These are phyloP conservation scores for Immersiella caudata DNA, from an alignment of 495 filamentous ascomycete genomes.

Conservation along the genomic window DNA sequence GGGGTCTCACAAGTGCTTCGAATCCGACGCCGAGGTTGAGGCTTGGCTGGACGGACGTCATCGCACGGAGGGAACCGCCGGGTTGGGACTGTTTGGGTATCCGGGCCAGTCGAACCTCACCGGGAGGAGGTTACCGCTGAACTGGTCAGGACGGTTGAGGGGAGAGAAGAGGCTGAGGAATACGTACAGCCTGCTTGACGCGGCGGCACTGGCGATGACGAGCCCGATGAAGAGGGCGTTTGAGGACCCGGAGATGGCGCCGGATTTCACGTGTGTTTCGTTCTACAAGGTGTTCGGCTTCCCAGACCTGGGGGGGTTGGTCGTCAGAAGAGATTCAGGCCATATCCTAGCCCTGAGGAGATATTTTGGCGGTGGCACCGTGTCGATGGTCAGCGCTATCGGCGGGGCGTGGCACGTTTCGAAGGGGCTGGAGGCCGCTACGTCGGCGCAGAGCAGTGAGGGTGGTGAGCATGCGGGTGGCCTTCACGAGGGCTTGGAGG, in stretches of 20 bases:
- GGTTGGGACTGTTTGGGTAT: constrained; percentile 68
- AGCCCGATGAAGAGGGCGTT: constrained; percentile 60
- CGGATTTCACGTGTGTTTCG: constrained; percentile 72
- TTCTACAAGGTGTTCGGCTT: constrained; percentile 87
- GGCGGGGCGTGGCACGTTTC: constrained; percentile 65
- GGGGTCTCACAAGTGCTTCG: constrained; percentile 60
- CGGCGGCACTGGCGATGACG: constrained; percentile 72
- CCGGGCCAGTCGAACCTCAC: constrained; percentile 83
- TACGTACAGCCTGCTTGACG: constrained; percentile 70
- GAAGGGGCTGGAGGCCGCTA: constrained; percentile 49
- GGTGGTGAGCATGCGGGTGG: background rate
- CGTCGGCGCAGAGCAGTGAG: constrained; percentile 29
- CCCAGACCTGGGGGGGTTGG: constrained; percentile 72
- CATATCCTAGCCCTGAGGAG: constrained; percentile 63
- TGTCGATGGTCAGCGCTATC: constrained; percentile 65
- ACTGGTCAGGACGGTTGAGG: constrained; percentile 60
- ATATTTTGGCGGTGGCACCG: constrained; percentile 80
- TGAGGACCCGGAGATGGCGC: constrained; percentile 58
- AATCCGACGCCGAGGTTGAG: constrained; percentile 66
- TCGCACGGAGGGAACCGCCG: background rate
- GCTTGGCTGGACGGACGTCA: constrained; percentile 57
- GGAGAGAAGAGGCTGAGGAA: constrained; percentile 44
- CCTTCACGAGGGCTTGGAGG: constrained; percentile 70
- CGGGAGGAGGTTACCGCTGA: constrained; percentile 65
- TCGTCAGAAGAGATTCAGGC: constrained; percentile 65